Evolutionary conservation across 495 filamentous ascomycete species (phyloP).

Genomic region (Pseudevernia furfuracea): DNA sequence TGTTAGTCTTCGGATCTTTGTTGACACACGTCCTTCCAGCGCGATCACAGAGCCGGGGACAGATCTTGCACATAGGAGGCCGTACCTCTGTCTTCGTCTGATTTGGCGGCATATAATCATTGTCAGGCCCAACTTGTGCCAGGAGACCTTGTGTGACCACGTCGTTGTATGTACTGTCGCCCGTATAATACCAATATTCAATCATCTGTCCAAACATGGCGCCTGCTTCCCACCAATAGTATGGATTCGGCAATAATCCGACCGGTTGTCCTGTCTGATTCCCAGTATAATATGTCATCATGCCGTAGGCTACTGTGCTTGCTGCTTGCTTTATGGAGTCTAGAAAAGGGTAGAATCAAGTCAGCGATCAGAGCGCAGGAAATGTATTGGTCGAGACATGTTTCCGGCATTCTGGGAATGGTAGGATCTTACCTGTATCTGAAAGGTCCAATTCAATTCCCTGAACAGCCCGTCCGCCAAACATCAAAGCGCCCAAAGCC

Average conservation of each 20-base stretch:
- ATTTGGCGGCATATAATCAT: constrained; percentile 56
- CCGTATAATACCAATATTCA: constrained; percentile 62
- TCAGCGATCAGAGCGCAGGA: background rate
- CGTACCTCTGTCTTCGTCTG: constrained; percentile 46
- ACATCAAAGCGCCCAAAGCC: constrained; percentile 15
- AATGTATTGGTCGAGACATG: background rate
- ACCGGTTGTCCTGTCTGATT: constrained; percentile 55
- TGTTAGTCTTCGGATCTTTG: constrained; percentile 4
- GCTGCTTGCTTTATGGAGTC: constrained; percentile 61
- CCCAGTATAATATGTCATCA: constrained; percentile 64
- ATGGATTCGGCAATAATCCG: constrained; percentile 48
- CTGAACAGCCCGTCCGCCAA: constrained; percentile 14
- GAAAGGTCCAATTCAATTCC: constrained; percentile 22
- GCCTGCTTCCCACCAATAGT: constrained; percentile 74
- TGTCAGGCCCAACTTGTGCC: constrained; percentile 49
- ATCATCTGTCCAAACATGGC: constrained; percentile 63
- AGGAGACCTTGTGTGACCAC: constrained; percentile 47
- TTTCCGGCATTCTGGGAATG: background rate
- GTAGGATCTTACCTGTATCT: constrained; percentile 20
- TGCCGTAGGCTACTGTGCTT: constrained; percentile 49
- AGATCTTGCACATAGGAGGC: background rate
- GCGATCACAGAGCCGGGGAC: background rate
- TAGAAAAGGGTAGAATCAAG: constrained; percentile 26
- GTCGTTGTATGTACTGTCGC: constrained; percentile 54
- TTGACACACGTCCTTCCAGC: background rate